Evolutionary conservation across 1,139 yeast genomes (phyloP).

Genomic region (Taiozyma sp.): DNA sequence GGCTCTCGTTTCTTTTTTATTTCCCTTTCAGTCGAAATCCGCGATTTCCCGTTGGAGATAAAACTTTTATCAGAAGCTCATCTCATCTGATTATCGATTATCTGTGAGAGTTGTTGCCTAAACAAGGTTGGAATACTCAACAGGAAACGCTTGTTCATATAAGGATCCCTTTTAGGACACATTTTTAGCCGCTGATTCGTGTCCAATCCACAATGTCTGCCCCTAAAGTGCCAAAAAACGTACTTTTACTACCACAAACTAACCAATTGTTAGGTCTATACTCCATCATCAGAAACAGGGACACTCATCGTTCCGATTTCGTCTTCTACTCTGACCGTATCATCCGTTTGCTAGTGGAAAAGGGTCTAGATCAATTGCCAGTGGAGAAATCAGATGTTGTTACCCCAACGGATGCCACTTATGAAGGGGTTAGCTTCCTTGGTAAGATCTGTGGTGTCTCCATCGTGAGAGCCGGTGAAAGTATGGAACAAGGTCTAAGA

Average conservation of each 20-base stretch:
- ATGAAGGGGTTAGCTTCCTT: slow-evolving; percentile 73
- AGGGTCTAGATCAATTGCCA: slow-evolving; percentile 89
- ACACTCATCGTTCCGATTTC: slow-evolving; percentile 82
- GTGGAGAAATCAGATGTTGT: slow-evolving; percentile 60
- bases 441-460: slow-evolving; percentile 98
- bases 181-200: neutral
- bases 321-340: slow-evolving; percentile 94
- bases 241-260: slow-evolving; percentile 74
- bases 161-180: neutral
- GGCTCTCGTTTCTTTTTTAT: neutral
- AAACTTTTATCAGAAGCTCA: neutral
- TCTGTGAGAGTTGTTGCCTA: too few relatives aligned
- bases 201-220: slow-evolving; percentile 4
- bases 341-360: slow-evolving; percentile 88
- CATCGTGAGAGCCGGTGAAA: slow-evolving; percentile 95
- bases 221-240: slow-evolving; percentile 39
- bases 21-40: neutral
- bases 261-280: slow-evolving; percentile 84
- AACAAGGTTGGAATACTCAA: too few relatives aligned
- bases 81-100: neutral
- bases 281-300: slow-evolving; percentile 80
- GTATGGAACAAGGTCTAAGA: slow-evolving; percentile 96
- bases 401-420: slow-evolving; percentile 73
- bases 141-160: neutral
- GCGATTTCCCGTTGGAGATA: slow-evolving; percentile 1